phyloP scores from a whole-genome alignment of 257 asterid species.

The Gentiana macrophylla region DNA sequence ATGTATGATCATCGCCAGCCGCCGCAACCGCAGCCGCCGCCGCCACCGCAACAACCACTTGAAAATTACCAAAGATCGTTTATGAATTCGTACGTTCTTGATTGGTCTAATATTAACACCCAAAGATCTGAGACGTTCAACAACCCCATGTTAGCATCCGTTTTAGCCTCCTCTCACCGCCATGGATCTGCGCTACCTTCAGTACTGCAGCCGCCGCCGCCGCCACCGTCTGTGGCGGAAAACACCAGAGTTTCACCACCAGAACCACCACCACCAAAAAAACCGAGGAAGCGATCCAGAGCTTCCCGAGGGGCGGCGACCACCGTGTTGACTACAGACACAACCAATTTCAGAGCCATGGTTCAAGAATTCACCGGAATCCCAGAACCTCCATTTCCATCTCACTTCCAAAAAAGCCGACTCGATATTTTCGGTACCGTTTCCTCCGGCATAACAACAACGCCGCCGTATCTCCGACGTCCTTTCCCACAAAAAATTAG shows the following conservation, averaged over 20 bases:
- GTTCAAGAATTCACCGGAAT: slow-evolving; percentile 91
- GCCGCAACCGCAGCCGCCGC: slow-evolving; percentile 6
- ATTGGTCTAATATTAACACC: slow-evolving; percentile 25
- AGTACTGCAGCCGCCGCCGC: neutral
- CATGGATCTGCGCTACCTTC: neutral
- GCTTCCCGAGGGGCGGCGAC: slow-evolving; percentile 90
- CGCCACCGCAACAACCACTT: slow-evolving; percentile 6
- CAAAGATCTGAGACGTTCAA: slow-evolving; percentile 21
- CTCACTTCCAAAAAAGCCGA: slow-evolving; percentile 31
- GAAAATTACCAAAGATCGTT: slow-evolving; percentile 6
- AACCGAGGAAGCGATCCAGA: slow-evolving; percentile 66
- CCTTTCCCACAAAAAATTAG: slow-evolving; percentile 46
- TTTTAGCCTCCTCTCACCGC: slow-evolving; percentile 6
- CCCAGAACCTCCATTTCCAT: slow-evolving; percentile 62
- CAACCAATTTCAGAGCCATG: slow-evolving; percentile 85
- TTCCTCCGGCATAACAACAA: neutral
- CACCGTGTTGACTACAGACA: slow-evolving; percentile 70
- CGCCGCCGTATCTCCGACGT: slow-evolving; percentile 35
- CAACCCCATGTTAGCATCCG: neutral
- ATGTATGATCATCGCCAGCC: slow-evolving; percentile 32
- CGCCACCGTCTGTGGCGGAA: neutral
- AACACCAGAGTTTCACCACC: neutral
- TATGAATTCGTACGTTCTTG: slow-evolving; percentile 17
- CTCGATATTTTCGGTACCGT: slow-evolving; percentile 38
- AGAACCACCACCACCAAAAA: slow-evolving; percentile 19